Evolutionary conservation across 371 early-diverging fungal genomes (phyloP).

Genomic region (Syncephalis fuscata): DNA sequence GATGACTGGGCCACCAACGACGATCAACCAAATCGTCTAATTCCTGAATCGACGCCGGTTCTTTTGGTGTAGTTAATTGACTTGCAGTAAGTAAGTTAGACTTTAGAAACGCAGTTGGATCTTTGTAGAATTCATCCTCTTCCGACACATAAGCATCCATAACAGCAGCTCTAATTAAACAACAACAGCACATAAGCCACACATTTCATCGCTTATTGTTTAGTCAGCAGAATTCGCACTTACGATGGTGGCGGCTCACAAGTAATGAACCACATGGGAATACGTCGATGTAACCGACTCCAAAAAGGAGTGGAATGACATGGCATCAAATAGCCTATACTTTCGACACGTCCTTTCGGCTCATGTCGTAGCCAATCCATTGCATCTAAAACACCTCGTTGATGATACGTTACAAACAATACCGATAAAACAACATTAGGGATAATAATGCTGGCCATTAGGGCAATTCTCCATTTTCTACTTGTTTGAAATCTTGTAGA

Average conservation of each 20-base stretch:
- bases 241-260: slow-evolving; percentile 75
- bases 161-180: slow-evolving; percentile 6
- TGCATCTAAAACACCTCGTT: slow-evolving; percentile 82
- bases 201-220: too few relatives aligned
- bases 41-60: neutral
- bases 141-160: slow-evolving; percentile 44
- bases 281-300: slow-evolving; percentile 41
- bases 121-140: slow-evolving; percentile 59
- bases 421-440: slow-evolving; percentile 16
- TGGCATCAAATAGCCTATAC: slow-evolving; percentile 72
- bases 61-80: slow-evolving; percentile 2
- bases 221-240: slow-evolving; percentile 1
- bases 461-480: slow-evolving; percentile 2
- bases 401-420: slow-evolving; percentile 59
- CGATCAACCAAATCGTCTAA: slow-evolving; percentile 8
- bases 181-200: too few relatives aligned
- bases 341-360: slow-evolving; percentile 4
- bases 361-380: slow-evolving; percentile 47
- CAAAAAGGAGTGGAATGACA: slow-evolving; percentile 92
- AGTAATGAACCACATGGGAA: slow-evolving; percentile 68
- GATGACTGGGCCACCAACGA: slow-evolving; percentile 30
- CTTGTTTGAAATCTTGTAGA: neutral
- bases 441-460: slow-evolving; percentile 38
- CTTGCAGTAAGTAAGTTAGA: slow-evolving; percentile 13
- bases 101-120: slow-evolving; percentile 38